Evolutionary conservation across 1,139 yeast genomes (phyloP).

Genomic region (Geotrichum klebahnii): DNA sequence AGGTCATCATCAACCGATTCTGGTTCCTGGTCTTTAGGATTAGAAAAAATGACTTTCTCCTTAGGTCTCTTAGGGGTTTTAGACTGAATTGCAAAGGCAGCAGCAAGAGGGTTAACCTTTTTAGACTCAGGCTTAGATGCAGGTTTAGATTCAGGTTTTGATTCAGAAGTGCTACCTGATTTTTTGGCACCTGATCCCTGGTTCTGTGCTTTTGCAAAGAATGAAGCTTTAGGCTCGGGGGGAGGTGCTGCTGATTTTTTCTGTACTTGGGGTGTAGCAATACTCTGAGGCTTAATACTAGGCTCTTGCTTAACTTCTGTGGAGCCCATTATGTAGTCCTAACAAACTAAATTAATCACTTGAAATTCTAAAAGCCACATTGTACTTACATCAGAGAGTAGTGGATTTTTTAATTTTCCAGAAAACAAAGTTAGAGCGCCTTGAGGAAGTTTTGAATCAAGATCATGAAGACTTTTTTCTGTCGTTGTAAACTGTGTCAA

Average conservation of each 20-base stretch:
- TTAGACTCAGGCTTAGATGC: neutral
- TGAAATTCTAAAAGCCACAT: neutral
- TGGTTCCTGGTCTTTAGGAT: neutral
- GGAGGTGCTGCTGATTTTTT: neutral
- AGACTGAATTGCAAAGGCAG: slow-evolving; percentile 13
- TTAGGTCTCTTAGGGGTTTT: slow-evolving; percentile 5
- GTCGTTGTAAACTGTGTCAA: slow-evolving; percentile 15
- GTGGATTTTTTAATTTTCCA: slow-evolving; percentile 19
- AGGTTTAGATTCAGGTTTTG: neutral
- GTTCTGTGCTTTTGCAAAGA: neutral
- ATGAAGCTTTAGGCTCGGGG: neutral
- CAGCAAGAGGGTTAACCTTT: slow-evolving; percentile 4
- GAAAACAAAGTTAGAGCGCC: slow-evolving; percentile 8
- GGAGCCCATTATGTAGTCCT: neutral
- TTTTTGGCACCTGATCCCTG: neutral
- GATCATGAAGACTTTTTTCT: slow-evolving; percentile 5
- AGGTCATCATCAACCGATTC: neutral
- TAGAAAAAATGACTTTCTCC: slow-evolving; percentile 14
- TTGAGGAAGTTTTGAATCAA: slow-evolving; percentile 9
- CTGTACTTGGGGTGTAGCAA: neutral
- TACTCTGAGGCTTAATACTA: neutral
- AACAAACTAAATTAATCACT: neutral
- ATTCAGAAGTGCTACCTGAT: neutral
- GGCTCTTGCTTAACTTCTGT: neutral
- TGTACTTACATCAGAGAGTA: slow-evolving; percentile 19